Evolutionary conservation across 208 protist species (phyloP), one percentile per base, ranked within the genome.

Genomic region (Trypanosoma mega): DNA sequence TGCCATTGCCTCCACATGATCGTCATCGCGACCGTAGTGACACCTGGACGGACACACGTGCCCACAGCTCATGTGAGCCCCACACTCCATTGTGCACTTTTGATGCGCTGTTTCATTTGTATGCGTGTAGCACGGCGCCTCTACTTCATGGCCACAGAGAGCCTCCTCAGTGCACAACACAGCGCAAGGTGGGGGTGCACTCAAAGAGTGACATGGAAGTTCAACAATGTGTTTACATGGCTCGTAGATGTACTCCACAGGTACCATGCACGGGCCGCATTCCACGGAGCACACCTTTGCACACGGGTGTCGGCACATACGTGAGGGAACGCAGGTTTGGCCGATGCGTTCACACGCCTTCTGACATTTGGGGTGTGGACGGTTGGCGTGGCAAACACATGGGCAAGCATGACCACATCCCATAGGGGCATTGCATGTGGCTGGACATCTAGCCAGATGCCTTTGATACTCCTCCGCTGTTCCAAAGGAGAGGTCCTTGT

Each of bases 11-110:
- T 34, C 8, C 50, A 16, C 8, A 21, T 61, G 37, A 11, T 48
- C 37, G 8, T 48, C 43, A 44, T 61, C 55, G 9, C 54, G 37
- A 37, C 24, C 39, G 26, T 21, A 11, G 55, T 61, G 55, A 45
- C 55, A 61, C 16, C 18, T 61, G 11, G 37, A 8, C 26, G 12
- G 11, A 54, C 55, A 61, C 9, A 29, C 23, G 36, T 61, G 55
- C 41, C 55, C 55, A 29, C 55, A 61, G 20, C 23, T 29, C 52
- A 61, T 67, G 18, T 60, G 29, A 31, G 34, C n/a, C 8, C 39
- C 51, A 18, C 60, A 67, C 31, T 20, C 23, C 21, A 37, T 18
- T 24, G 8, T n/a, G 52, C 33, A 62, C 39, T 26, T 20, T 9
- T 18, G 16, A n/a, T 31, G 23, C 8, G 53, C 9, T 14, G 36